These are phyloP conservation scores for Xerophyta viscosa DNA, from an alignment of 106 monocot genomes.

Conservation along the genomic window DNA sequence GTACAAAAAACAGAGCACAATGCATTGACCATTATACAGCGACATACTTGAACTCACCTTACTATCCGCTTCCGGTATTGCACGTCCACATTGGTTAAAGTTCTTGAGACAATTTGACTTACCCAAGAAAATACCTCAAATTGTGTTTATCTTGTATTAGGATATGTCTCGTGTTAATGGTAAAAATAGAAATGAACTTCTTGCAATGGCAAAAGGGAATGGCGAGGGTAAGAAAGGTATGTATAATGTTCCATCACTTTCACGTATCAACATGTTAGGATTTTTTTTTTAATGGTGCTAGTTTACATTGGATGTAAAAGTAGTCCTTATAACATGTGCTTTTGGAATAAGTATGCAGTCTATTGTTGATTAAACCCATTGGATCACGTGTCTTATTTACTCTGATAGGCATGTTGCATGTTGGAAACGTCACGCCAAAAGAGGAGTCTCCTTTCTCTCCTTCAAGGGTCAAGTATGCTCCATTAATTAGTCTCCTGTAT, in stretches of 20 bases:
- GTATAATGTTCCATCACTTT: background rate
- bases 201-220: constrained; percentile 96
- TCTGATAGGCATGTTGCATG: constrained; percentile 48
- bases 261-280: too few relatives aligned
- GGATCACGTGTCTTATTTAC: background rate
- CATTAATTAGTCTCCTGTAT: background rate
- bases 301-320: too few relatives aligned
- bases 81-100: background rate
- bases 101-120: background rate
- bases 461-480: constrained; percentile 81
- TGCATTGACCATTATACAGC: constrained; percentile 89
- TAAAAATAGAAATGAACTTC: constrained; percentile 96
- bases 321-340: background rate
- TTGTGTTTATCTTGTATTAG: constrained; percentile 23
- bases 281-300: too few relatives aligned
- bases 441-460: constrained; percentile 94
- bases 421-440: constrained; percentile 61
- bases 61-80: constrained; percentile 88
- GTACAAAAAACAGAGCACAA: constrained; percentile 81
- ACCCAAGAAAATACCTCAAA: background rate
- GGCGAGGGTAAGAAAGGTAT: constrained; percentile 75
- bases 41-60: constrained; percentile 84
- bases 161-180: constrained; percentile 98
- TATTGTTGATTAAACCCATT: background rate
- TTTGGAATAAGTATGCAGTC: background rate